Conservation (phyloP, 2,329 filamentous ascomycete species). For the Metarhizium anisopliae region DNA sequence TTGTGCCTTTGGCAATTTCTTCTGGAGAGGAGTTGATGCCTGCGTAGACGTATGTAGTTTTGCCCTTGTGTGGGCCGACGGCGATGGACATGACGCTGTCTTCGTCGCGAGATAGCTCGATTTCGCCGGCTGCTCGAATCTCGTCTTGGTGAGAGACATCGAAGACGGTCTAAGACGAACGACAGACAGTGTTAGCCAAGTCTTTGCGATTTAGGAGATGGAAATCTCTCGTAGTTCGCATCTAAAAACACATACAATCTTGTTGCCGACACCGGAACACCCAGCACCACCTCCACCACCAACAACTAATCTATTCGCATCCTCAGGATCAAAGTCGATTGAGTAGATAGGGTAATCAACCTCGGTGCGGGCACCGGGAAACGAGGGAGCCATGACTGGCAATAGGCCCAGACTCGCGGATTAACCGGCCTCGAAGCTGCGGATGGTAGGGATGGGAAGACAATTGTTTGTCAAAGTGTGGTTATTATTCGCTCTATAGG, state of each 20-base stretch:
- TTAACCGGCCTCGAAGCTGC: neutral
- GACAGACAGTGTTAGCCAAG: constrained; percentile 5
- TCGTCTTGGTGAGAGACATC: constrained; percentile 58
- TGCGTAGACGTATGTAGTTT: constrained; percentile 50
- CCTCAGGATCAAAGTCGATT: constrained; percentile 77
- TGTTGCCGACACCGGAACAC: constrained; percentile 75
- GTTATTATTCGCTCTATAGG: neutral
- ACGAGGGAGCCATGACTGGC: constrained; percentile 25
- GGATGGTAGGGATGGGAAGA: neutral
- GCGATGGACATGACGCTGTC: constrained; percentile 83
- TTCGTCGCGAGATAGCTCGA: constrained; percentile 73
- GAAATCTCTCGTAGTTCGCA: neutral
- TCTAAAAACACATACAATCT: constrained; percentile 52
- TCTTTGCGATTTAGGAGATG: neutral
- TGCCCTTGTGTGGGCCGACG: constrained; percentile 52
- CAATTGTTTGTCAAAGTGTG: neutral
- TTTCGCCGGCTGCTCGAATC: constrained; percentile 57
- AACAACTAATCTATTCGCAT: constrained; percentile 68
- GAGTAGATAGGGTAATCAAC: constrained; percentile 80
- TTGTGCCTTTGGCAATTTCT: constrained; percentile 65
- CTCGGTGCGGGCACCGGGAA: constrained; percentile 50
- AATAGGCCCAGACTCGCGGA: neutral
- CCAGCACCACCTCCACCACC: constrained; percentile 82
- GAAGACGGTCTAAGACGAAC: constrained; percentile 50
- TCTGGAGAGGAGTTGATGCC: constrained; percentile 75